Evolutionary conservation across 805 yeast species (phyloP).

Genomic region (Kodamaea leandrae): DNA sequence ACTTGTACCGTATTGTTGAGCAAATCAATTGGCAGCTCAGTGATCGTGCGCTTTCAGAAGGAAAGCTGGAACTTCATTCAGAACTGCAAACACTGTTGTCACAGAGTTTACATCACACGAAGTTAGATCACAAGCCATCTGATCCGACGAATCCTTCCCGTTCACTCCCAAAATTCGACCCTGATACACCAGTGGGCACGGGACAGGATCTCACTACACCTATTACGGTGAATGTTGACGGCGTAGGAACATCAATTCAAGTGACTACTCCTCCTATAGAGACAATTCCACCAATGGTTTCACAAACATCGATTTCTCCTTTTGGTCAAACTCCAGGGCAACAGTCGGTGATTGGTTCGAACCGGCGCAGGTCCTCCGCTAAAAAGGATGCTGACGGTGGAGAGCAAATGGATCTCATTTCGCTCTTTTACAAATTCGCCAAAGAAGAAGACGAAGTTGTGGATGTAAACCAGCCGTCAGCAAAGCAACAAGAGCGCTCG

Average conservation of each 20-base stretch:
- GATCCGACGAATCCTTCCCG: too few species aligned
- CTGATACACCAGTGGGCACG: neutral
- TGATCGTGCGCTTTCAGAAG: neutral
- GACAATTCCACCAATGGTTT: too few species aligned
- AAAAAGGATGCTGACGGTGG: conserved; percentile 1
- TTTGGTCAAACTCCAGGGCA: neutral
- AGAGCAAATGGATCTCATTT: conserved; percentile 29
- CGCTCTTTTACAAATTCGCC: conserved; percentile 40
- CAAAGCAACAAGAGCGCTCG: neutral
- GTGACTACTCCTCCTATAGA: too few species aligned
- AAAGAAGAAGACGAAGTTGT: conserved; percentile 28
- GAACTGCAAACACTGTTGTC: neutral
- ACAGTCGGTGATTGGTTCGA: conserved; percentile 3
- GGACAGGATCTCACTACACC: too few species aligned
- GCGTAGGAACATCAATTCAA: too few species aligned
- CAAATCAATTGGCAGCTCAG: conserved; percentile 14
- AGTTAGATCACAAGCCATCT: neutral
- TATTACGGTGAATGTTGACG: too few species aligned
- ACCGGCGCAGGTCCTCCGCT: conserved; percentile 2
- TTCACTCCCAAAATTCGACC: neutral
- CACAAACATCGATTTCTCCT: too few species aligned
- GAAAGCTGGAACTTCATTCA: neutral
- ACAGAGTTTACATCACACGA: neutral
- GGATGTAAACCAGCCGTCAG: neutral
- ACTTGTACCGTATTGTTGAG: conserved; percentile 26